phyloP scores from a whole-genome alignment of 2,329 filamentous ascomycete genomes.

The Cladosporium cucumerinum region DNA sequence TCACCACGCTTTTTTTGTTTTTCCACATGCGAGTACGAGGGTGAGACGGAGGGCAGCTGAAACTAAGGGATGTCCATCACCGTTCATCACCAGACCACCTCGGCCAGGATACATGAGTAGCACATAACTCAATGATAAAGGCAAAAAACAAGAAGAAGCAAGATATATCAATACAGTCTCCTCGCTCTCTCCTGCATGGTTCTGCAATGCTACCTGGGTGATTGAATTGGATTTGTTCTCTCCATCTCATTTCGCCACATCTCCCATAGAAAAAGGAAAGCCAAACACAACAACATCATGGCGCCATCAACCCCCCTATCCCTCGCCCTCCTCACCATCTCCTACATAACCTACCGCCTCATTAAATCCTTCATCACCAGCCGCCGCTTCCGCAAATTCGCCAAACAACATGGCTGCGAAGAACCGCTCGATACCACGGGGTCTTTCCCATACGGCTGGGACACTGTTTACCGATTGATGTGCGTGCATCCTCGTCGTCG shows the following conservation, averaged over 20 bases:
- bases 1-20: neutral
- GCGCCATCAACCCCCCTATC: neutral
- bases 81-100: neutral
- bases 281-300: neutral
- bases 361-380: neutral
- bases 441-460: conserved; percentile 5
- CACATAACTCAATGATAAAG: neutral
- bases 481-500: neutral
- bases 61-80: neutral
- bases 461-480: neutral
- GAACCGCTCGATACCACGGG: conserved; percentile 7
- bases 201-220: neutral
- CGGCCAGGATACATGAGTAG: neutral
- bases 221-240: neutral
- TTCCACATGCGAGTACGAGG: neutral
- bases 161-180: neutral
- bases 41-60: neutral
- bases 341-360: conserved; percentile 14
- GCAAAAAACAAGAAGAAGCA: neutral
- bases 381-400: conserved; percentile 18
- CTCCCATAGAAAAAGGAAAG: too few relatives aligned
- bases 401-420: conserved; percentile 18
- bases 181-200: neutral
- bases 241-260: neutral
- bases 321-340: neutral